Evolutionary conservation across 257 asterid genomes (phyloP).

Genomic region (Gentiana straminea): DNA sequence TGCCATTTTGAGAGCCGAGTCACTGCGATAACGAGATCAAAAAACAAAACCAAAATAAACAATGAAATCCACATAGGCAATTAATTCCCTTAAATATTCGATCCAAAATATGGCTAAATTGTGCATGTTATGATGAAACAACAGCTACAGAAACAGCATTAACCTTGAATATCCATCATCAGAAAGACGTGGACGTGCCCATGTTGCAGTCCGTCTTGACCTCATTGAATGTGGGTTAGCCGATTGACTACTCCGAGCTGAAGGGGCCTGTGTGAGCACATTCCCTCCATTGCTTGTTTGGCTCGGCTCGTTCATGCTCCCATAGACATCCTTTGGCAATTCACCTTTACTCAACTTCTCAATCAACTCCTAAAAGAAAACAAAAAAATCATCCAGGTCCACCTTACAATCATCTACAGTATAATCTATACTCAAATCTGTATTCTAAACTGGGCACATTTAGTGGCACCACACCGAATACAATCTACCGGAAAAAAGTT

Average conservation of each 20-base stretch:
- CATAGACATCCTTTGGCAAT: constrained; percentile 69
- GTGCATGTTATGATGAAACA: too few relatives aligned
- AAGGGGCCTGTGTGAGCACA: constrained; percentile 29
- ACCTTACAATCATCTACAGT: too few relatives aligned
- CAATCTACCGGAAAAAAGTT: too few relatives aligned
- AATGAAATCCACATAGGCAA: too few relatives aligned
- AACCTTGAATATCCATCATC: constrained; percentile 93
- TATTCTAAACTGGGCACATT: too few relatives aligned
- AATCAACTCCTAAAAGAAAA: constrained; percentile 49
- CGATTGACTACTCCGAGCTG: constrained; percentile 36
- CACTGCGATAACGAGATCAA: constrained; percentile 30
- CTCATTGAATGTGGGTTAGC: constrained; percentile 67
- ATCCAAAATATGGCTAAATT: background rate
- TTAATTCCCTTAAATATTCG: background rate
- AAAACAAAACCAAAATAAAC: too few relatives aligned
- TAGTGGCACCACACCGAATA: too few relatives aligned
- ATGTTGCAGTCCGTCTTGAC: constrained; percentile 90
- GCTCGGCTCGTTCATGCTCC: constrained; percentile 50
- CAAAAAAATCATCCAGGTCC: background rate
- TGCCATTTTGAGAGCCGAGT: constrained; percentile 47
- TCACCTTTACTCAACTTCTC: constrained; percentile 76
- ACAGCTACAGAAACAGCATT: background rate
- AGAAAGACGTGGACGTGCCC: constrained; percentile 74
- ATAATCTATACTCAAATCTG: too few relatives aligned
- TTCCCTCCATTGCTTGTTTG: constrained; percentile 17